Evolutionary conservation across 345 rosid genomes (phyloP).

Genomic region (Moringa oleifera): DNA sequence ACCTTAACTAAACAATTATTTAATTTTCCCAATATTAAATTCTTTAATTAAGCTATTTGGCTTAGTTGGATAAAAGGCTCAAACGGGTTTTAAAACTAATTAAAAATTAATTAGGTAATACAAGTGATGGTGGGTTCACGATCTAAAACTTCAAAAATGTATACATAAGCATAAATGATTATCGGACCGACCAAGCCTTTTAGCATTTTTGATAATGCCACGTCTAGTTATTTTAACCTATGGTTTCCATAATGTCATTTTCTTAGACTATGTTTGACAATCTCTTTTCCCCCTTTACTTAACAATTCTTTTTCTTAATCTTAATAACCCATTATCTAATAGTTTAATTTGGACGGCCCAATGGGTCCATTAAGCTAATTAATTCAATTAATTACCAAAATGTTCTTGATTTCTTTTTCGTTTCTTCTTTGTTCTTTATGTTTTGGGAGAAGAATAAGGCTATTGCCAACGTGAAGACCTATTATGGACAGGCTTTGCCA

Average conservation of each 20-base stretch:
- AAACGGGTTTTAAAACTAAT: constrained; percentile 14
- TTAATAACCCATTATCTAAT: constrained; percentile 10
- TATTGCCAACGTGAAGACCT: background rate
- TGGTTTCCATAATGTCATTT: too few species aligned
- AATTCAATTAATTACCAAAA: background rate
- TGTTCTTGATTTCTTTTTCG: background rate
- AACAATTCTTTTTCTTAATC: background rate
- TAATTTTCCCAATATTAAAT: too few species aligned
- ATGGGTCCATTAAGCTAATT: constrained; percentile 6
- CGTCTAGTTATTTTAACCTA: too few species aligned
- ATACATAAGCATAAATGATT: too few species aligned
- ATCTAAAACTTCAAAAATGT: too few species aligned
- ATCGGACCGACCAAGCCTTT: too few species aligned
- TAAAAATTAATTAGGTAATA: constrained; percentile 22
- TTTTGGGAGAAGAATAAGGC: constrained; percentile 15
- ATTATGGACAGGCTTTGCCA: too few species aligned
- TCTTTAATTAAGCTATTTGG: constrained; percentile 7
- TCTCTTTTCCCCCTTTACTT: background rate
- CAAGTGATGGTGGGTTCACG: constrained; percentile 3
- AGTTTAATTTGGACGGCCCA: constrained; percentile 18
- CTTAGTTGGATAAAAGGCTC: constrained; percentile 4
- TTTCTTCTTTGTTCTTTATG: background rate
- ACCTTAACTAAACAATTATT: too few species aligned
- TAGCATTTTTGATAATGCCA: too few species aligned
- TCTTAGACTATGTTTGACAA: background rate